Percentiles rank a stretch among this genome's conserved stretches.
Evolutionary conservation across 1,284 basidiomycete species (phyloP).

Genomic region (Pseudozyma thailandica): DNA sequence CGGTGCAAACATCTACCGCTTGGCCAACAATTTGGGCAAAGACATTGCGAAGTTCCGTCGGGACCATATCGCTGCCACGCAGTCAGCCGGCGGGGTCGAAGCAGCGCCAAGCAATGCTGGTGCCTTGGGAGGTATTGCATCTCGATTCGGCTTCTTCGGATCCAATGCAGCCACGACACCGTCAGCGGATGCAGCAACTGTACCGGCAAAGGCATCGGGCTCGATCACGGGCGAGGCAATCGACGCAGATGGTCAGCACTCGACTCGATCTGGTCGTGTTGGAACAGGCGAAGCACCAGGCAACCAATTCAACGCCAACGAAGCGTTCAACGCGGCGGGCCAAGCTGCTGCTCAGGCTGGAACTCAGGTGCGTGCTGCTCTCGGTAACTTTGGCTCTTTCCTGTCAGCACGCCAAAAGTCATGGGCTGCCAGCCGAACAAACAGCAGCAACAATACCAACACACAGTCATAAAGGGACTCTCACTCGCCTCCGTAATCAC

Average conservation of each 20-base stretch:
- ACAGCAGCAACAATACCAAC: slow-evolving; percentile 10
- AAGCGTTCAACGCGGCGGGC: slow-evolving; percentile 41
- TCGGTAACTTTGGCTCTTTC: slow-evolving; percentile 63
- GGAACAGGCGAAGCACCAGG: slow-evolving; percentile 1
- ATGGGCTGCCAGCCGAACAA: slow-evolving; percentile 36
- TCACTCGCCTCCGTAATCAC: neutral
- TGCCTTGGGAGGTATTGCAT: slow-evolving; percentile 17
- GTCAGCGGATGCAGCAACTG: neutral
- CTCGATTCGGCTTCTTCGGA: slow-evolving; percentile 35
- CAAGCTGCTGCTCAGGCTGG: slow-evolving; percentile 58
- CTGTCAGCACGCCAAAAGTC: slow-evolving; percentile 53
- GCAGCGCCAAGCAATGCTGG: slow-evolving; percentile 8
- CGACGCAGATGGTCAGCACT: slow-evolving; percentile 42
- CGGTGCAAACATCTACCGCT: slow-evolving; percentile 53
- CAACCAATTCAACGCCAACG: slow-evolving; percentile 33
- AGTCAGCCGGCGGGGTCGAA: slow-evolving; percentile 12
- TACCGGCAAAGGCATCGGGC: slow-evolving; percentile 16
- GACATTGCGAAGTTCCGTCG: slow-evolving; percentile 57
- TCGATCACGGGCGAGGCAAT: slow-evolving; percentile 53
- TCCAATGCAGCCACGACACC: slow-evolving; percentile 10
- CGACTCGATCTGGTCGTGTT: slow-evolving; percentile 33
- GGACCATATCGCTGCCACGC: slow-evolving; percentile 22
- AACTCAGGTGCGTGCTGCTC: slow-evolving; percentile 58
- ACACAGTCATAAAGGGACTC: neutral
- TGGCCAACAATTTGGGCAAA: slow-evolving; percentile 59